Percentiles rank a stretch among this genome's conserved stretches.
Conservation (phyloP, 768 basidiomycete species). For the Kondoa subrosea region DNA sequence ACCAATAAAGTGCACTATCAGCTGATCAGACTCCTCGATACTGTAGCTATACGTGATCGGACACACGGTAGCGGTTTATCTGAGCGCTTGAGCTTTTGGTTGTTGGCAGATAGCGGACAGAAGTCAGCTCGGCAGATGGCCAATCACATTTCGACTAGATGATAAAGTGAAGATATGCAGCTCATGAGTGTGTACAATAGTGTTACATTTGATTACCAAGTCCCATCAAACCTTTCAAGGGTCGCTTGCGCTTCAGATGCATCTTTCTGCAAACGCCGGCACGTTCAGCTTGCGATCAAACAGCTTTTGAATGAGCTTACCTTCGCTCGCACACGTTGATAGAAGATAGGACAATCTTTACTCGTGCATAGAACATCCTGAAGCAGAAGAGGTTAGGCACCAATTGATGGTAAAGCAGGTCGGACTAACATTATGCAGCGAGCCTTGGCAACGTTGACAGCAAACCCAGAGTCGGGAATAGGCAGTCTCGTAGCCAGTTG, state of each 20-base stretch:
- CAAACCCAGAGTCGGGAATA: constrained; percentile 96
- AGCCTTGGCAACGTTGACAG: constrained; percentile 96
- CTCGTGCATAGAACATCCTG: constrained; percentile 92
- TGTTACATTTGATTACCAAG: constrained; percentile 15
- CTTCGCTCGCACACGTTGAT: constrained; percentile 88
- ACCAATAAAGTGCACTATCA: too few relatives aligned
- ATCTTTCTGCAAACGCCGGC: constrained; percentile 49
- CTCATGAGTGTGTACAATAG: neutral
- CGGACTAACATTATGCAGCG: constrained; percentile 54
- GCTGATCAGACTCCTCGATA: too few relatives aligned
- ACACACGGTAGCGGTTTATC: too few relatives aligned
- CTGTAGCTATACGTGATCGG: too few relatives aligned
- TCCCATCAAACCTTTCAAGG: constrained; percentile 61
- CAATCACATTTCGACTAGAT: too few relatives aligned
- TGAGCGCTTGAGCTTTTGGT: too few relatives aligned
- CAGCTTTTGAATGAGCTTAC: neutral
- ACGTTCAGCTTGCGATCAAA: neutral
- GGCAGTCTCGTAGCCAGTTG: constrained; percentile 49
- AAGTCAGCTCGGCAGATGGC: too few relatives aligned
- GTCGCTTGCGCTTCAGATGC: constrained; percentile 66
- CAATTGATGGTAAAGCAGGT: constrained; percentile 4
- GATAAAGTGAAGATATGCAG: too few relatives aligned
- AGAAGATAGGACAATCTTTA: constrained; percentile 97
- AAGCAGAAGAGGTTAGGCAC: neutral
- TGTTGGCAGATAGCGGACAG: too few relatives aligned